Base-by-base conservation (phyloP, 2,329 filamentous ascomycete species). In the Nakataea oryzae region DNA sequence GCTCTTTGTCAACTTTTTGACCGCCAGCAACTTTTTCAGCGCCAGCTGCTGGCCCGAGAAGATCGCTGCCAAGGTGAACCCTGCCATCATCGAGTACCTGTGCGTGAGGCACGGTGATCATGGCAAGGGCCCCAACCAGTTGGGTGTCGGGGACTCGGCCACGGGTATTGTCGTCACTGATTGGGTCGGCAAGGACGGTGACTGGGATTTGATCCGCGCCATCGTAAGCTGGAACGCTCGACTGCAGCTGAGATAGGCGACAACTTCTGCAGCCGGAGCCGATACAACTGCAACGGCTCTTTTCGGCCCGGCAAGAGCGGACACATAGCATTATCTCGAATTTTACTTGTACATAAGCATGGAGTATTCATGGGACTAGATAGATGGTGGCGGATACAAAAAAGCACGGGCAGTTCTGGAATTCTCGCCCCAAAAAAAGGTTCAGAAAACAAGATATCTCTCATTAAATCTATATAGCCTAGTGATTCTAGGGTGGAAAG, bases 21-120 rank as follows among this genome's bases (percentile, higher is more conserved):
- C 83, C 67, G 95, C 88, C 0, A 93, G 89, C 73, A 97, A 97
- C 76, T 97, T 97, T 78, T 97, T 93, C 86, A 93, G 91, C 66
- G 80, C 88, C 1, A 86, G 85, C 62, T 96, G 92, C 74, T 99
- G 95, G 95, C 95, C 95, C 0, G 93, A 96, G 74, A 88, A 85
- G 70, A 91, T 99, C 72, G 93, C 95, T 1, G 87, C 86, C 26
- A 91, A 89, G 76, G 81, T 96, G 59, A 97, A 97, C 76, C 90
- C 93, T 24, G 86, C 87, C 2, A 82, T 86, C 61, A 72, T 86
- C 63, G 83, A 86, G 68, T 85, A 86, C 70, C 73, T 88, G 30
- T 87, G 85, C 70, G 74, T 78, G 66, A 75, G 74, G 14, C 86
- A 88, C 70, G 82, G 80, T 57, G 78, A 79, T 65, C 70, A 75